Evolutionary conservation across 2,329 filamentous ascomycete genomes (phyloP).

Genomic region (Chaetothyriales sp.): DNA sequence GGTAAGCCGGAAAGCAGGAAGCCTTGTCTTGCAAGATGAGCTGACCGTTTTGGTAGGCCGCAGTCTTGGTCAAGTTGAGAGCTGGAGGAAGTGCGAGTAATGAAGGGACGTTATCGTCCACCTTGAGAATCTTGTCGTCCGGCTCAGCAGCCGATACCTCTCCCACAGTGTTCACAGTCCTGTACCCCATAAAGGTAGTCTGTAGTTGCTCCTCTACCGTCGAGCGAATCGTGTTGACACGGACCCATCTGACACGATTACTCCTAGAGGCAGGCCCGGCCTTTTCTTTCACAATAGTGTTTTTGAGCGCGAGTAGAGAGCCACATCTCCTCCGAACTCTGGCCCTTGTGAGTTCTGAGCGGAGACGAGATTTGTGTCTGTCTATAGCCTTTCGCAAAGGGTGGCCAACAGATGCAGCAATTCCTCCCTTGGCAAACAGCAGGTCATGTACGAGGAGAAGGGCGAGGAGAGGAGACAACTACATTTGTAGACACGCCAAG

Average conservation of each 20-base stretch:
- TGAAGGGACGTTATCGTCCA: constrained; percentile 74
- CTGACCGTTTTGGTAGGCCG: constrained; percentile 60
- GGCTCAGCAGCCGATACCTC: constrained; percentile 38
- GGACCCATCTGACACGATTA: constrained; percentile 58
- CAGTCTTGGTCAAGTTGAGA: constrained; percentile 56
- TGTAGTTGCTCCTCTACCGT: constrained; percentile 58
- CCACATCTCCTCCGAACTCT: constrained; percentile 58
- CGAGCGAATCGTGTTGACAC: constrained; percentile 67
- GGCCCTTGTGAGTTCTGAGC: constrained; percentile 68
- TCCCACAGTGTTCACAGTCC: constrained; percentile 40
- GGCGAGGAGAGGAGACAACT: constrained; percentile 70
- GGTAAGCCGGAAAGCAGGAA: constrained; percentile 87
- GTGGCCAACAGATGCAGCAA: constrained; percentile 68
- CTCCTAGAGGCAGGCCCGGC: constrained; percentile 17
- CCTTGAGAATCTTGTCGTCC: constrained; percentile 36
- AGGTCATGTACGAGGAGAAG: constrained; percentile 78
- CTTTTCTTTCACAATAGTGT: constrained; percentile 24
- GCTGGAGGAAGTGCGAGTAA: constrained; percentile 64
- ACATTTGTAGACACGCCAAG: constrained; percentile 18
- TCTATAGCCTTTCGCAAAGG: constrained; percentile 63
- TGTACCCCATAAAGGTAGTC: constrained; percentile 56
- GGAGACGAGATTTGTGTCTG: constrained; percentile 66
- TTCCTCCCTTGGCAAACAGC: constrained; percentile 64
- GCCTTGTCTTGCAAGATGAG: constrained; percentile 94
- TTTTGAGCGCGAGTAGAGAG: constrained; percentile 50